Conservation (phyloP, 352 stramenopile genomes). For the Globisporangium recalcitrans region DNA sequence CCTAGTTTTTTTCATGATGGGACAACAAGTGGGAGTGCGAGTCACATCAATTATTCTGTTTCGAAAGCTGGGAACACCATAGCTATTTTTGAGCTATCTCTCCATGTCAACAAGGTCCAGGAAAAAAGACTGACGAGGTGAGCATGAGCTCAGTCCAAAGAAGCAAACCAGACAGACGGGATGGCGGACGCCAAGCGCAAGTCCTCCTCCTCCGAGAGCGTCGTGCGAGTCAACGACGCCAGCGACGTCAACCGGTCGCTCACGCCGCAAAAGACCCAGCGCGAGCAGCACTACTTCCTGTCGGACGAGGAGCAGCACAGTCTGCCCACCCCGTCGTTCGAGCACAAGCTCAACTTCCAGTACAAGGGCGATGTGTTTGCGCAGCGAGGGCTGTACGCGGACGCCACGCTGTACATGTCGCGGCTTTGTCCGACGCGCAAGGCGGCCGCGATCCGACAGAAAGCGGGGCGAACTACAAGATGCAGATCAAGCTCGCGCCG, state of each 20-base stretch:
- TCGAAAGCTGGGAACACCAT: neutral
- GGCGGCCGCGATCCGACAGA: slow-evolving; percentile 21
- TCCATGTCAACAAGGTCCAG: slow-evolving; percentile 1
- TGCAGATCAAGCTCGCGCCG: slow-evolving; percentile 43
- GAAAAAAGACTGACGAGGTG: neutral
- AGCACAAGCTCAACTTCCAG: slow-evolving; percentile 50
- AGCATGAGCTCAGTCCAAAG: neutral
- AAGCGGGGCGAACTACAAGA: slow-evolving; percentile 31
- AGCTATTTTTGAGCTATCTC: slow-evolving; percentile 5
- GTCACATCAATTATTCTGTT: too few relatives aligned
- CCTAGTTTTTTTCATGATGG: too few relatives aligned
- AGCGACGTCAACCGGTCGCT: neutral
- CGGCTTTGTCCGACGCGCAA: slow-evolving; percentile 51
- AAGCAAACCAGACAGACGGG: neutral
- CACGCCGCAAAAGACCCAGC: slow-evolving; percentile 3
- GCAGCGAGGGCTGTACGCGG: slow-evolving; percentile 64
- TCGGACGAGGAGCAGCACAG: slow-evolving; percentile 9
- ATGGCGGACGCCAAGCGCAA: slow-evolving; percentile 11
- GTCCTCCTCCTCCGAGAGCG: neutral
- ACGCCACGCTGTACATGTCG: slow-evolving; percentile 71
- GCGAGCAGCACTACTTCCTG: slow-evolving; percentile 26
- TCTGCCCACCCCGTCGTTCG: slow-evolving; percentile 19
- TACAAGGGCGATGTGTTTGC: slow-evolving; percentile 70
- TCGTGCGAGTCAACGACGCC: neutral
- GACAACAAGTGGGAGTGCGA: too few relatives aligned